A percentile compares a stretch with the other conserved stretches of the same genome.
phyloP scores from a whole-genome alignment of 208 protist genomes.

The Leishmania mexicana region DNA sequence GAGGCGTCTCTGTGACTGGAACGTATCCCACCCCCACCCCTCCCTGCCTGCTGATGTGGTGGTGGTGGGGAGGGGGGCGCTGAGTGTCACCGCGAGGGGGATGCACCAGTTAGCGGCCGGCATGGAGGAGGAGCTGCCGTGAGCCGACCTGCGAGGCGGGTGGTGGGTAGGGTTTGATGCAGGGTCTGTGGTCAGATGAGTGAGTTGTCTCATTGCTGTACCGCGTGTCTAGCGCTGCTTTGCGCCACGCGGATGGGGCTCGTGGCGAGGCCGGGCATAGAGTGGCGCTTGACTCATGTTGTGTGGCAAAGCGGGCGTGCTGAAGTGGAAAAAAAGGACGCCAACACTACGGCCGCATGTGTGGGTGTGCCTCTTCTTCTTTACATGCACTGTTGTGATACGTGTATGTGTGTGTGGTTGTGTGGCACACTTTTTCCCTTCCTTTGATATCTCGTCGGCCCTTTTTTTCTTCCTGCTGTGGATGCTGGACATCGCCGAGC shows the following conservation, averaged over 20 bases:
- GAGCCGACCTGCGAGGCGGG: not conserved
- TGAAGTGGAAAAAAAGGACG: not conserved
- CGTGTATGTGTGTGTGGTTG: not conserved
- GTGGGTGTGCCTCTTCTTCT: not conserved
- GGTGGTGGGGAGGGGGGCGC: not conserved
- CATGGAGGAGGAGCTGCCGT: not conserved
- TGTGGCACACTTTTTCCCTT: slow-evolving; percentile 9
- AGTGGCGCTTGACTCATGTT: not conserved
- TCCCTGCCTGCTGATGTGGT: not conserved
- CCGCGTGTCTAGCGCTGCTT: not conserved
- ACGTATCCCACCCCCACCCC: not conserved
- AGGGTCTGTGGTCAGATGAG: not conserved
- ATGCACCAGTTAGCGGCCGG: not conserved
- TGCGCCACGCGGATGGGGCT: not conserved
- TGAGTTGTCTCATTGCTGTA: not conserved
- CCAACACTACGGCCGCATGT: not conserved
- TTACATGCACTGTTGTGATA: not conserved
- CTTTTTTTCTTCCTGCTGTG: not conserved
- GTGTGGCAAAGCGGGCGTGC: too few species aligned
- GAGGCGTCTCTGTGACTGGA: not conserved
- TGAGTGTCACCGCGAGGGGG: not conserved
- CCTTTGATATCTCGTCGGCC: not conserved
- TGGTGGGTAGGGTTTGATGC: not conserved
- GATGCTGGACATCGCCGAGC: not conserved
- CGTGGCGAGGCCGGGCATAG: not conserved